These are phyloP conservation scores for Candida odintsovae DNA, from an alignment of 805 yeast genomes.

Conservation along the genomic window DNA sequence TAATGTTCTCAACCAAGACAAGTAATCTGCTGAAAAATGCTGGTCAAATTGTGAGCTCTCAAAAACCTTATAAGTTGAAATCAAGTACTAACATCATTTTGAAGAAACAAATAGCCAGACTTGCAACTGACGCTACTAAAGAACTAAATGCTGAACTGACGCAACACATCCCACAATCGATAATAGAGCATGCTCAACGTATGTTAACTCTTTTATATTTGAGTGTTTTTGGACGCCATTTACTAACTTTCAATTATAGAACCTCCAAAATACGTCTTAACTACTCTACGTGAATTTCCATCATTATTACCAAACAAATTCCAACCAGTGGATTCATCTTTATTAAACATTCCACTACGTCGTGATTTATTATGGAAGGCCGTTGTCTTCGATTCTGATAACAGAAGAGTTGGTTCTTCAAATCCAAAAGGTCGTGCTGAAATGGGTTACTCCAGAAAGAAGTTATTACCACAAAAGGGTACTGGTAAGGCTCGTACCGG, in stretches of 20 bases:
- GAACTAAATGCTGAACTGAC: conserved; percentile 1
- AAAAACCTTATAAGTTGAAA: background rate
- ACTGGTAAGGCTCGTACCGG: conserved; percentile 94
- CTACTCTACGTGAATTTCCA: conserved; percentile 81
- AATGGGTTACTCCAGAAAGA: conserved; percentile 77
- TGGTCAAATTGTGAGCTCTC: background rate
- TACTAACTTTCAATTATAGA: conserved; percentile 16
- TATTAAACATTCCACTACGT: conserved; percentile 72
- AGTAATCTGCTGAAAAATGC: background rate
- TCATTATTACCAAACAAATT: conserved; percentile 79
- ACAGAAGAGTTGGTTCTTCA: conserved; percentile 81
- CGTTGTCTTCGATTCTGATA: conserved; percentile 86
- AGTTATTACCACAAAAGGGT: conserved; percentile 87
- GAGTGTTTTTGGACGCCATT: background rate
- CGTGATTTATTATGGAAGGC: conserved; percentile 94
- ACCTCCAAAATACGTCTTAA: conserved; percentile 69
- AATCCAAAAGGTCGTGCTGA: conserved; percentile 84
- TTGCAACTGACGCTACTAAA: conserved; percentile 19
- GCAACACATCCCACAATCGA: conserved; percentile 4
- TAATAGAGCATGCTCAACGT: conserved; percentile 16
- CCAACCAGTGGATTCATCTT: conserved; percentile 68
- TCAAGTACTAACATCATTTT: conserved; percentile 6
- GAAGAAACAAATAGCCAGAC: conserved; percentile 16
- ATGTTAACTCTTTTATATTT: conserved; percentile 1
- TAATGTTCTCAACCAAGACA: background rate